phyloP scores from a whole-genome alignment of 73 alveolate species.

The Paramecium biaurelia region DNA sequence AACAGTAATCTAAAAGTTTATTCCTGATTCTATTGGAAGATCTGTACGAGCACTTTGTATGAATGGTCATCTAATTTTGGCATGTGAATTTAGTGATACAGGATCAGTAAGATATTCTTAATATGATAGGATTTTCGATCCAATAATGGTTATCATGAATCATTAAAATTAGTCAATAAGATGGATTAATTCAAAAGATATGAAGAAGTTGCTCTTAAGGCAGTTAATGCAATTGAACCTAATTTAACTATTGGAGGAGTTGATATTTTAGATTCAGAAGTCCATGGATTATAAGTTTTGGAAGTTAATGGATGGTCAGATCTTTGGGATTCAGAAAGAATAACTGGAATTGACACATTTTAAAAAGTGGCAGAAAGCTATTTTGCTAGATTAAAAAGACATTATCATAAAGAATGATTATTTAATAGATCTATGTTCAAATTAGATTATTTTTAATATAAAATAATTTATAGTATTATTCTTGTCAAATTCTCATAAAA shows the following conservation, averaged over 20 bases:
- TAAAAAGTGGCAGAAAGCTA: conserved; percentile 29
- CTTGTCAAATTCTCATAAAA: no score
- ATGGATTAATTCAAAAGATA: conserved; percentile 41
- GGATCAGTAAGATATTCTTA: neutral
- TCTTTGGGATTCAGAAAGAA: conserved; percentile 41
- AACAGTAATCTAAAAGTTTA: neutral
- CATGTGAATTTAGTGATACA: conserved; percentile 37
- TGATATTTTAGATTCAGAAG: conserved; percentile 48
- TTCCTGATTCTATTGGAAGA: conserved; percentile 53
- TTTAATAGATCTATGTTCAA: neutral
- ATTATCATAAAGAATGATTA: neutral
- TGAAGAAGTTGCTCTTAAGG: conserved; percentile 42
- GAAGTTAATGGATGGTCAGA: conserved; percentile 66
- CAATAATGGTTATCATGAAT: conserved; percentile 43
- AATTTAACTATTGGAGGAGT: conserved; percentile 52
- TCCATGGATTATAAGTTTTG: conserved; percentile 4
- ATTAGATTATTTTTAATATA: neutral
- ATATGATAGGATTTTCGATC: conserved; percentile 50
- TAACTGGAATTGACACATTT: conserved; percentile 39
- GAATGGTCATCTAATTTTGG: conserved; percentile 33
- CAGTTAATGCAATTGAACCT: conserved; percentile 21
- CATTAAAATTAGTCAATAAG: neutral
- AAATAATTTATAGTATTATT: no score
- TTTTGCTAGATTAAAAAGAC: conserved; percentile 32
- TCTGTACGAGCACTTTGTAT: conserved; percentile 51